Evolutionary conservation across 345 rosid genomes (phyloP).

Genomic region (Toxicodendron radicans): DNA sequence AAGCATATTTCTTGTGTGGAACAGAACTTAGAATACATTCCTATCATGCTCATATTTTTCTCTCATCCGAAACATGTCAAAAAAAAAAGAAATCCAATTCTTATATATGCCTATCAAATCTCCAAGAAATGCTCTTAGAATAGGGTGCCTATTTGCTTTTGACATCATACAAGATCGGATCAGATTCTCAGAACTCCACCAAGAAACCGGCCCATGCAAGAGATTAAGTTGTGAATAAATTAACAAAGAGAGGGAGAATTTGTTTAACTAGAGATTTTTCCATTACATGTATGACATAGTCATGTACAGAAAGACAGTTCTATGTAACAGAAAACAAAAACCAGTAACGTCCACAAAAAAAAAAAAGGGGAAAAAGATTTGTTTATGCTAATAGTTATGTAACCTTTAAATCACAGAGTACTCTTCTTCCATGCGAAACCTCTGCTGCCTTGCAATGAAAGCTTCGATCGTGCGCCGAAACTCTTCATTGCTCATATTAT

Average conservation of each 20-base stretch:
- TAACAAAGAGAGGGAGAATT: too few species aligned
- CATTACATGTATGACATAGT: conserved; percentile 20
- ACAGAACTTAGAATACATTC: conserved; percentile 14
- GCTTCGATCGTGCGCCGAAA: conserved; percentile 62
- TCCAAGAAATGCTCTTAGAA: background rate
- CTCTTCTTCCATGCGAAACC: conserved; percentile 63
- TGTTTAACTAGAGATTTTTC: background rate
- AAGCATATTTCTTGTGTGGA: background rate
- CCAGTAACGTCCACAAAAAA: background rate
- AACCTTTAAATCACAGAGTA: conserved; percentile 30
- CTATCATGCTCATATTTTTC: background rate
- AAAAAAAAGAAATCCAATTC: background rate
- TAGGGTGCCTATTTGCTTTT: background rate
- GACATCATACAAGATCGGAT: conserved; percentile 2
- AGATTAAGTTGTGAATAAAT: background rate
- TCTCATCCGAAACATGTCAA: background rate
- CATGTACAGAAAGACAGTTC: conserved; percentile 18
- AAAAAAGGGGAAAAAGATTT: background rate
- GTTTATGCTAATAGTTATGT: background rate
- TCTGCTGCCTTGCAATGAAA: conserved; percentile 82
- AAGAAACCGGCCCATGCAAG: too few species aligned
- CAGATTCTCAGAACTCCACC: background rate
- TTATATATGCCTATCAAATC: conserved; percentile 15
- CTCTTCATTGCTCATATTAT: conserved; percentile 75
- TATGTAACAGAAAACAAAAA: conserved; percentile 13